Evolutionary conservation across 208 protist genomes (phyloP).

Genomic region (Angomonas desouzai): DNA sequence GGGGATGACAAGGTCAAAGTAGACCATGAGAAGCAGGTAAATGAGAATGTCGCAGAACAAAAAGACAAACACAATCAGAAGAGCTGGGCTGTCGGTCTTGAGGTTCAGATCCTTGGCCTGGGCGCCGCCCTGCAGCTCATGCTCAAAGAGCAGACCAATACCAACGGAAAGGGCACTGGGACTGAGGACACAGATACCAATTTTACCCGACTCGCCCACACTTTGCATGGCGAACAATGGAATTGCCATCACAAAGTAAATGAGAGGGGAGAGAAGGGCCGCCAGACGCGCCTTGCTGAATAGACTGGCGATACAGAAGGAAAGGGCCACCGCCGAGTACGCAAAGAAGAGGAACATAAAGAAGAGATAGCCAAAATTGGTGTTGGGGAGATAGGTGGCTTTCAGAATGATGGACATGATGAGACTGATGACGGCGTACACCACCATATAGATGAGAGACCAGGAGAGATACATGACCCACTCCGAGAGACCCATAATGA

Average conservation of each 20-base stretch:
- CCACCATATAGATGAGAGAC: slow-evolving; percentile 54
- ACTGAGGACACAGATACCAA: slow-evolving; percentile 41
- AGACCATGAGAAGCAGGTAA: slow-evolving; percentile 63
- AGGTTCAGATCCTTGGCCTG: slow-evolving; percentile 18
- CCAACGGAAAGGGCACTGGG: slow-evolving; percentile 50
- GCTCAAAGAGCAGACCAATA: slow-evolving; percentile 45
- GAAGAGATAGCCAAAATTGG: slow-evolving; percentile 40
- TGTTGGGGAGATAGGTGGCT: slow-evolving; percentile 32
- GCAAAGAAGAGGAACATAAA: slow-evolving; percentile 52
- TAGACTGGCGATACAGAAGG: slow-evolving; percentile 51
- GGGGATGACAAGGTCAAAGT: slow-evolving; percentile 76
- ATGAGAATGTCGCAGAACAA: slow-evolving; percentile 46
- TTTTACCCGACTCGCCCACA: slow-evolving; percentile 19
- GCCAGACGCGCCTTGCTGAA: slow-evolving; percentile 73
- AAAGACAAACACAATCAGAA: slow-evolving; percentile 28
- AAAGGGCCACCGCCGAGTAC: slow-evolving; percentile 44
- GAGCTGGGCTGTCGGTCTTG: slow-evolving; percentile 1
- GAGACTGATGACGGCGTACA: slow-evolving; percentile 45
- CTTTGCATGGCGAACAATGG: slow-evolving; percentile 56
- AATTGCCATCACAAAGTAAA: slow-evolving; percentile 60
- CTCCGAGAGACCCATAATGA: slow-evolving; percentile 82
- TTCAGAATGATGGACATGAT: slow-evolving; percentile 56
- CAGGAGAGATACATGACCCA: slow-evolving; percentile 53
- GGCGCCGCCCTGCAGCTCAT: slow-evolving; percentile 34
- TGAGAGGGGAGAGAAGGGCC: slow-evolving; percentile 55